phyloP scores from a whole-genome alignment of 257 asterid genomes.

The Rubia yunnanensis region DNA sequence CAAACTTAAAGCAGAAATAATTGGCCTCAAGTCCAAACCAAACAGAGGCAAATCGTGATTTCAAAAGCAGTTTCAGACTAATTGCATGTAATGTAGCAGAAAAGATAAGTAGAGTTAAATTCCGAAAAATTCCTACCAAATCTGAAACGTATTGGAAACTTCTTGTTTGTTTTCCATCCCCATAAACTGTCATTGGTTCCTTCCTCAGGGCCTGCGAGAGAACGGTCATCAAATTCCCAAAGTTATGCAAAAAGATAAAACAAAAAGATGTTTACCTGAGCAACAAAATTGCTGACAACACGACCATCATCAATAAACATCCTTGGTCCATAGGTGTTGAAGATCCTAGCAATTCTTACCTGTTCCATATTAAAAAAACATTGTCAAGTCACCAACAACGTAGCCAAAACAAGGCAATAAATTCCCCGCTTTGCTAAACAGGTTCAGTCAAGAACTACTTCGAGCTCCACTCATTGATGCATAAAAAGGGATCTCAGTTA shows the following conservation, averaged over 20 bases:
- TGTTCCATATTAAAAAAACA: slow-evolving; percentile 16
- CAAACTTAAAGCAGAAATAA: neutral
- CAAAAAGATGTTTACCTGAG: slow-evolving; percentile 58
- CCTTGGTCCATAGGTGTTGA: slow-evolving; percentile 94
- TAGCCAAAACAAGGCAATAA: neutral
- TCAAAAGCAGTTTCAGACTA: neutral
- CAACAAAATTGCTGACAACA: slow-evolving; percentile 96
- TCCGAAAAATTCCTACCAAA: slow-evolving; percentile 39
- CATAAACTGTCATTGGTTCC: slow-evolving; percentile 89
- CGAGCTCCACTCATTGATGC: neutral
- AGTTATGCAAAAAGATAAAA: neutral
- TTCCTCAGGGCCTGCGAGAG: slow-evolving; percentile 82
- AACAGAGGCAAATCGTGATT: neutral
- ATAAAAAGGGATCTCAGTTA: neutral
- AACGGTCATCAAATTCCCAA: neutral
- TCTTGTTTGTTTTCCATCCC: slow-evolving; percentile 96
- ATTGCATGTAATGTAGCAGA: neutral
- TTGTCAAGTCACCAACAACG: neutral
- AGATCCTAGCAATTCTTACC: slow-evolving; percentile 96
- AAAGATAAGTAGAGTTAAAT: neutral
- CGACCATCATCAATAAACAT: slow-evolving; percentile 99
- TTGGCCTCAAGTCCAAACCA: neutral
- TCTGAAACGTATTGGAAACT: slow-evolving; percentile 97
- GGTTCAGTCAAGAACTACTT: neutral
- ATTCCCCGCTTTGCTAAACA: neutral